Conservation (phyloP, 164 flowering plant species). For the Cinnamomum micranthum region DNA sequence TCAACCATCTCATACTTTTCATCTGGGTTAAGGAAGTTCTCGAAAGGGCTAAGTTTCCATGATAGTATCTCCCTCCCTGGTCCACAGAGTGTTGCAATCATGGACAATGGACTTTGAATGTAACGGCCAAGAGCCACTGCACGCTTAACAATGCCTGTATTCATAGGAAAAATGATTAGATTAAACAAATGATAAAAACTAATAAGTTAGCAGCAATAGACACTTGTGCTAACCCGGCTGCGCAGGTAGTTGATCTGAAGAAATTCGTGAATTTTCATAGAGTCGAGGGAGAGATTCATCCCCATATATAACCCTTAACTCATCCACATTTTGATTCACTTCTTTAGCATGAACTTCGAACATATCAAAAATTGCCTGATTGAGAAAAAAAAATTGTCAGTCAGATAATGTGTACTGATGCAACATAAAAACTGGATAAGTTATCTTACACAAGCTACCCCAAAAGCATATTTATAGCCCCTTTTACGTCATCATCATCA, state of each 20-base stretch:
- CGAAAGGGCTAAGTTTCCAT: conserved; percentile 72
- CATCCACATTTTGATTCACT: conserved; percentile 78
- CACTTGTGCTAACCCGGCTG: conserved; percentile 53
- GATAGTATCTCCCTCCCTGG: conserved; percentile 86
- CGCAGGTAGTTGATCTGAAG: conserved; percentile 79
- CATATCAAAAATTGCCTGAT: conserved; percentile 79
- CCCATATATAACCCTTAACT: conserved; percentile 66
- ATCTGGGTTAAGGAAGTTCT: conserved; percentile 77
- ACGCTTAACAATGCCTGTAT: conserved; percentile 79
- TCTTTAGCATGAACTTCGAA: conserved; percentile 91
- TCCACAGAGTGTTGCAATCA: conserved; percentile 95
- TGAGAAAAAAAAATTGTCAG: not conserved
- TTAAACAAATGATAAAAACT: not conserved
- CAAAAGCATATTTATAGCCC: too few relatives aligned
- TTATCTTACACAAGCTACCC: not conserved
- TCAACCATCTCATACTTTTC: conserved; percentile 91
- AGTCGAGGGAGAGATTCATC: conserved; percentile 91
- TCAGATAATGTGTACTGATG: not conserved
- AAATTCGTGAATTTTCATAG: conserved; percentile 83
- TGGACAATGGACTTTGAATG: conserved; percentile 93
- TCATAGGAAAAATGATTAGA: not conserved
- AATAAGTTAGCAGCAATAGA: not conserved
- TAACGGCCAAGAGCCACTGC: conserved; percentile 97
- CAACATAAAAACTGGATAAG: not conserved
- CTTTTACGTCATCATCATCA: too few relatives aligned